Conservation (phyloP, 202 grass and related monocot species). For the Miscanthus sacchariflorus region DNA sequence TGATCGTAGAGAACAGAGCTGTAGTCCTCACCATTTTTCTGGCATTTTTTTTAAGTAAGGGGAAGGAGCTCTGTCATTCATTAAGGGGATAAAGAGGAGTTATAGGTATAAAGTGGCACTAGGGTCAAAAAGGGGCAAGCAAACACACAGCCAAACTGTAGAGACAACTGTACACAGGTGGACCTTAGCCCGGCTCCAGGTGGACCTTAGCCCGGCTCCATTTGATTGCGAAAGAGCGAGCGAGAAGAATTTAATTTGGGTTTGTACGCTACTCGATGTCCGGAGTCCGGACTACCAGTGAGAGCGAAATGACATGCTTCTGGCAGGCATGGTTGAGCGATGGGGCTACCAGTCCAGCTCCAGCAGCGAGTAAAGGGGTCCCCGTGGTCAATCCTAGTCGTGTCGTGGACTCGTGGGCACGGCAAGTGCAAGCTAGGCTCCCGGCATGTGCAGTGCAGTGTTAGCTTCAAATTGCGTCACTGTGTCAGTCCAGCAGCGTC, state of each 20-base stretch:
- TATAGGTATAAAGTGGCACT: no score
- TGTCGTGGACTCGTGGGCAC: not conserved
- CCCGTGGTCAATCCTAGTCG: not conserved
- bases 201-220: no score
- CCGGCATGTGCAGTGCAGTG: not conserved
- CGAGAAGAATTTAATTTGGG: not conserved
- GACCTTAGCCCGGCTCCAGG: no score
- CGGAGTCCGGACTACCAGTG: not conserved
- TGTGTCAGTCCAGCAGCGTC: not conserved
- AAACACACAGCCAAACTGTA: no score
- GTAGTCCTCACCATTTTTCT: no score
- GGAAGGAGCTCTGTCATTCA: no score
- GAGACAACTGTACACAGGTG: no score
- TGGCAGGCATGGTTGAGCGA: conserved; percentile 3
- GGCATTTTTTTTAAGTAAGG: no score
- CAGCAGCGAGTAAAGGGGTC: not conserved
- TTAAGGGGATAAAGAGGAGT: no score
- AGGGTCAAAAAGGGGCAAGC: no score
- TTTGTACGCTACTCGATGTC: not conserved
- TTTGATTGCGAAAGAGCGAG: not conserved
- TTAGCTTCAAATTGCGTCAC: not conserved
- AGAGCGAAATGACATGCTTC: conserved; percentile 17
- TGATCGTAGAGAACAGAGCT: not conserved
- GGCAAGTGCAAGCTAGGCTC: not conserved
- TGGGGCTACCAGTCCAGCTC: not conserved